Percentiles rank a stretch among this genome's conserved stretches.
phyloP scores from a whole-genome alignment of 805 yeast species.

The Yarrowia deformans region DNA sequence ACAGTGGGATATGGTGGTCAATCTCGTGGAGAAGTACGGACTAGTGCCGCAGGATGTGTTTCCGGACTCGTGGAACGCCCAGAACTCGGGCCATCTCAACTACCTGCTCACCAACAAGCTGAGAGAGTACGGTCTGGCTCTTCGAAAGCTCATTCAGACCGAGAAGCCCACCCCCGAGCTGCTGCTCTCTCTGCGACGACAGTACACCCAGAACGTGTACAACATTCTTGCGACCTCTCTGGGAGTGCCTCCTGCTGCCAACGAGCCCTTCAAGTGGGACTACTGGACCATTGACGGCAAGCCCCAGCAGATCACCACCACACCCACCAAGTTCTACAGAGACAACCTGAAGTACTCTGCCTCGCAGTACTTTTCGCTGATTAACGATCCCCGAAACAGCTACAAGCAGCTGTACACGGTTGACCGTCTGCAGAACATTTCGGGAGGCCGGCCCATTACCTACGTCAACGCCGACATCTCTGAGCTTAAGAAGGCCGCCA shows the following conservation, averaged over 20 bases:
- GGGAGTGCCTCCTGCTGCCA: slow-evolving; percentile 81
- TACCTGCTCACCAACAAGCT: slow-evolving; percentile 69
- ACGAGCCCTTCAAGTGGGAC: slow-evolving; percentile 75
- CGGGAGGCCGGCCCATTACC: slow-evolving; percentile 55
- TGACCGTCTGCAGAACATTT: slow-evolving; percentile 78
- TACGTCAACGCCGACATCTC: slow-evolving; percentile 74
- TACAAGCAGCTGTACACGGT: slow-evolving; percentile 70
- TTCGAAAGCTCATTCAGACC: slow-evolving; percentile 58
- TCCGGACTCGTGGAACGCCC: slow-evolving; percentile 71
- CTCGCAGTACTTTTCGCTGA: slow-evolving; percentile 61
- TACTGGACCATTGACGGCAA: slow-evolving; percentile 73
- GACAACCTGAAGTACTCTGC: slow-evolving; percentile 54
- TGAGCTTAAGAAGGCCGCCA: slow-evolving; percentile 65
- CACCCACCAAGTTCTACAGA: slow-evolving; percentile 71
- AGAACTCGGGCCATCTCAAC: slow-evolving; percentile 62
- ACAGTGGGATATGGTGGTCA: slow-evolving; percentile 83
- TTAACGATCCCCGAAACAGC: slow-evolving; percentile 83
- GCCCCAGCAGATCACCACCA: slow-evolving; percentile 53
- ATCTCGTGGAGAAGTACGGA: slow-evolving; percentile 80
- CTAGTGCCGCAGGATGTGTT: slow-evolving; percentile 74
- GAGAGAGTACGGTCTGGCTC: slow-evolving; percentile 76
- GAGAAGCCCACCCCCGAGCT: slow-evolving; percentile 47
- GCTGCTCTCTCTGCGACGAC: slow-evolving; percentile 17
- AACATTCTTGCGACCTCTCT: slow-evolving; percentile 70
- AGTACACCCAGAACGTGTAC: slow-evolving; percentile 68